Base-by-base conservation (phyloP, 228 moss, liverwort and hornwort genomes). In the Sphagnum magellanicum region DNA sequence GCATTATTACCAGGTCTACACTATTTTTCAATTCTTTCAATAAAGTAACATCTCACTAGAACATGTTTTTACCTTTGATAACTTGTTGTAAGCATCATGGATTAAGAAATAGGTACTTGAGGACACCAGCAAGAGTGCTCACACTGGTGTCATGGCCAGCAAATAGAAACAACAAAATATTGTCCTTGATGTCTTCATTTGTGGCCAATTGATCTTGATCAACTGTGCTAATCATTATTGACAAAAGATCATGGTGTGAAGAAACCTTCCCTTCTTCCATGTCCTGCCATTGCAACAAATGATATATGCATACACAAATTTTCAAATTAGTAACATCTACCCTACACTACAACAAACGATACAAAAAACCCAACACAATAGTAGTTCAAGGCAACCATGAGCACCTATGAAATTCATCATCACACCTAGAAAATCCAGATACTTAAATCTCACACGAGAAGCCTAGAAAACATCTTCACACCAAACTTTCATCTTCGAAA, bases 81-180 rank as follows among this genome's bases (percentile, higher is more conserved):
- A 83, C 61, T 66, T 67, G 51, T 69, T 49, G 52, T 62, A 79
- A 68, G 50, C 77, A 80, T 50, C 73, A 70, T 3, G 82, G 76
- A 55, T 79, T 63, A 17, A 75, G 74, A 16, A 6, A 68, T 0
- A 89, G 62, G 59, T 71, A 79, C 71, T 73, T 78, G 8, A 89
- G 68, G 5, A 78, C 72, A 13, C 85, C 3, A 4, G 77, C 32
- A 57, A 83, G 4, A 10, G 74, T 74, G 47, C 1, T 63, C 50
- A 72, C 73, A 60, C 51, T 80, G 3, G 83, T 81, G 8, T 81
- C 83, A 13, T 78, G 74, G 16, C 88, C 79, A 0, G 83, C 83
- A 17, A 76, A 78, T 6, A 81, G 4, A 49, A 85, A 5, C 10
- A 63, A 2, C 16, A 71, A 59, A 14, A 77, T 65, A 62, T 89